Evolutionary conservation across 805 yeast genomes (phyloP).

Genomic region (Myxozyma neotropica): DNA sequence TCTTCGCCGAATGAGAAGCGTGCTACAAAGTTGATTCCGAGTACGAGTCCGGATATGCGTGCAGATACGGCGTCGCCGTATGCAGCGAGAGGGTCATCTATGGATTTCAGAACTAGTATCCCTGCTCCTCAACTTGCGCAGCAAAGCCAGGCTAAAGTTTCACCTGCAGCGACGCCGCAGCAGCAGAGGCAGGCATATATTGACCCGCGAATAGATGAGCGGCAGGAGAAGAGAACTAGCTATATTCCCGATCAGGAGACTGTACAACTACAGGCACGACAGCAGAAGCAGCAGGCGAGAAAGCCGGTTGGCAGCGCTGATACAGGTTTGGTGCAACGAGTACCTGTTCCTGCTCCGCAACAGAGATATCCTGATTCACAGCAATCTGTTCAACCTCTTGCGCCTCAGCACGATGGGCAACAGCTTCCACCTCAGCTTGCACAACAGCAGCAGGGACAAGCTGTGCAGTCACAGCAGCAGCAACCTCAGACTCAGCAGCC

Average conservation of each 20-base stretch:
- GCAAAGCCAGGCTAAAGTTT: neutral
- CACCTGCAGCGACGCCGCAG: neutral
- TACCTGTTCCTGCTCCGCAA: conserved; percentile 5
- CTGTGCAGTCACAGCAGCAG: neutral
- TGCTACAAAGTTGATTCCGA: neutral
- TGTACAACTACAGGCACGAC: neutral
- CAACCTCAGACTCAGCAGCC: conserved; percentile 6
- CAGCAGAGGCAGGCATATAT: neutral
- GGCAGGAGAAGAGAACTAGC: neutral
- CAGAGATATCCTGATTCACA: neutral
- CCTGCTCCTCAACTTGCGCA: neutral
- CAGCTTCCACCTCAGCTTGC: neutral
- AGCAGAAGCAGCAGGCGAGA: conserved; percentile 16
- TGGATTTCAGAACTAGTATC: no score
- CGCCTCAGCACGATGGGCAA: neutral
- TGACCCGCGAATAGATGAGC: neutral
- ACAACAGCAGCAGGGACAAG: neutral
- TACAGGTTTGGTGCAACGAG: conserved; percentile 1
- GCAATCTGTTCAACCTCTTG: no score
- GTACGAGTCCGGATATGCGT: no score
- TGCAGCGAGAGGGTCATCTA: neutral
- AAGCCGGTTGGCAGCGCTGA: conserved; percentile 1
- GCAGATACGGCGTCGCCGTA: neutral
- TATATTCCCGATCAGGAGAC: neutral
- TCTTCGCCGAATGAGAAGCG: neutral